Base-by-base conservation (phyloP, 768 basidiomycete genomes). In the Fistulinella prunicolor region DNA sequence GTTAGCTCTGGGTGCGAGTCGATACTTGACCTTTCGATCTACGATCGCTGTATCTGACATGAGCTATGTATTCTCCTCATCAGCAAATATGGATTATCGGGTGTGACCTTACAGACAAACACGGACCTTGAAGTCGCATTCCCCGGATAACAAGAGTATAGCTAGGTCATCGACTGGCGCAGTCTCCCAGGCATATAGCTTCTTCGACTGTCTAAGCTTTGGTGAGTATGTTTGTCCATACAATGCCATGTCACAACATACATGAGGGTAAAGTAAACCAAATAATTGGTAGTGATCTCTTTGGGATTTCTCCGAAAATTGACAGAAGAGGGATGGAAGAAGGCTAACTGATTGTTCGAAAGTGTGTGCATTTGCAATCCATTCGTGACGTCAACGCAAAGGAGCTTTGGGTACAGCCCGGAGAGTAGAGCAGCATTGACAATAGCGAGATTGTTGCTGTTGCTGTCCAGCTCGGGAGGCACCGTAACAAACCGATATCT, bases 141-240 rank as follows among this genome's bases (percentile, higher is more conserved):
- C 95, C 9, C 95, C 95, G 50, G 94, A 97, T 1, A 97, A 70
- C 16, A 97, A 72, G 22, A 91, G 61, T 43, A 98, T 65, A 4
- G 90, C 81, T 22, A 89, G 66, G 56, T 95, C 90, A 53, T 96
- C 89, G 8, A 89, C 80, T 6, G 93, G 89, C 6, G 90, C 84
- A 0, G 87, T 92, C 67, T 98, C 95, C 93, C 93, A 96, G 16
- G 80, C 89, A 67, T 91, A 95, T 22, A 94, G 68, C 64, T 83
- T 92, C 70, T 92, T 96, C 7, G 94, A 94, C 62, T 93, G 92
- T 91, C 93, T 93, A 44, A 38, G 50, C 26, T 42, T 37, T 21
- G 10, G 38, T 56, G 35, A 55, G 50, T 19, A 60, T 13, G 4
- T 20, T 39, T 20, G 24, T 20, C 5, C 17, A 47, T 32, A 21